Percentiles rank a stretch among this genome's conserved stretches.
These are phyloP conservation scores for Leccinum boreale DNA, from an alignment of 768 basidiomycete species.

Conservation along the genomic window DNA sequence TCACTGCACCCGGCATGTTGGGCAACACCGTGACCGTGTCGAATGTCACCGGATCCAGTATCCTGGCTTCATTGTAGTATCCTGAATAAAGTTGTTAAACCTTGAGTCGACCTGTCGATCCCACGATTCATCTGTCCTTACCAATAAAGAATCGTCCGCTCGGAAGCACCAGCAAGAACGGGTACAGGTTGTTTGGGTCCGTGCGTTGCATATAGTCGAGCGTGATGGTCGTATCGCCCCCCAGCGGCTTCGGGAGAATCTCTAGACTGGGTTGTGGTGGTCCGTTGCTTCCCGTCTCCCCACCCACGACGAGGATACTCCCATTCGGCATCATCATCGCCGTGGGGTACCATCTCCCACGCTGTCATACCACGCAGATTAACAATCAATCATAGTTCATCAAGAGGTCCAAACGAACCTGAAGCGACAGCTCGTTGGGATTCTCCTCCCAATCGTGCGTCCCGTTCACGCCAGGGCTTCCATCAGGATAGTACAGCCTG, in stretches of 20 bases:
- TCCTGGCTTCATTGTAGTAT: slow-evolving; percentile 80
- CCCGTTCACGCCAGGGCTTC: slow-evolving; percentile 61
- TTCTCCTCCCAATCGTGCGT: slow-evolving; percentile 84
- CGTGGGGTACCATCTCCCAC: slow-evolving; percentile 70
- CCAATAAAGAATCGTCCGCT: slow-evolving; percentile 69
- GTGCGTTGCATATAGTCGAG: slow-evolving; percentile 69
- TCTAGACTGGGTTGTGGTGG: slow-evolving; percentile 66
- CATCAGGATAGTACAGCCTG: slow-evolving; percentile 70
- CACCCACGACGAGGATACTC: slow-evolving; percentile 69
- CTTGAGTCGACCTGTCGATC: background rate
- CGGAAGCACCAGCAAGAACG: slow-evolving; percentile 71
- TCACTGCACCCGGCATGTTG: slow-evolving; percentile 73
- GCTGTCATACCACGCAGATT: slow-evolving; percentile 30
- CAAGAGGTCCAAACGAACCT: slow-evolving; percentile 38
- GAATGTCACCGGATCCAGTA: slow-evolving; percentile 66
- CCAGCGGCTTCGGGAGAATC: slow-evolving; percentile 62
- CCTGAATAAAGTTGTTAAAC: slow-evolving; percentile 37
- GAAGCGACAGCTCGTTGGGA: slow-evolving; percentile 49
- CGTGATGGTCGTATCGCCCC: slow-evolving; percentile 57
- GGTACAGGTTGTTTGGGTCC: slow-evolving; percentile 79
- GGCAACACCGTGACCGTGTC: slow-evolving; percentile 57
- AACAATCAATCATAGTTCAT: background rate
- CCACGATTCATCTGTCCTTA: slow-evolving; percentile 28
- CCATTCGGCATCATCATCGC: slow-evolving; percentile 72
- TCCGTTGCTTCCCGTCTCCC: slow-evolving; percentile 72